Evolutionary conservation across 768 basidiomycete species (phyloP), one percentile per base, ranked within the genome.

Genomic region (Amanita polypyramis): DNA sequence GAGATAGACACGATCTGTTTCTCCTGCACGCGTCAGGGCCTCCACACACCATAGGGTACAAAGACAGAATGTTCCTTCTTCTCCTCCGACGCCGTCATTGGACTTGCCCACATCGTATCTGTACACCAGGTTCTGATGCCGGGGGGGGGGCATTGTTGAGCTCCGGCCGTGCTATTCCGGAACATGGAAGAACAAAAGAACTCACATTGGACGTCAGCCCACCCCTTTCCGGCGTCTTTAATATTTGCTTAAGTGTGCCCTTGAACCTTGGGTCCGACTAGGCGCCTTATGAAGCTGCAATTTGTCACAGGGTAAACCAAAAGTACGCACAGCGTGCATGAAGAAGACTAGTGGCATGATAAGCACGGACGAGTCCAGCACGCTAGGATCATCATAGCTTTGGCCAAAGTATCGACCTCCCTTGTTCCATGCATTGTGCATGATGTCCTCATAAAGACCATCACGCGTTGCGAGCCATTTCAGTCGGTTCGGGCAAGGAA

Each of bases 291-390:
- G 20, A 29, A 30, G 19, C 33, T 29, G 15, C 23, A 45, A 40
- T 1, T 27, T 37, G 33, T 46, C 23, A 23, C 44, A 14, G 42
- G 19, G 23, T 43, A 36, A 23, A 2, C 10, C 23, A 36, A 7
- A 40, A 5, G 32, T 34, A 70, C 80, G 54, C 53, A 85, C 86
- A 15, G 80, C 79, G 34, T 85, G 82, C 60, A 83, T 83, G 70
- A 96, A 95, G 71, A 95, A 96, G 27, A 91, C 86, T 32, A 93
- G 72, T 1, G 93, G 92, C 86, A 91, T 92, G 56, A 94, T 91
- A 38, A 93, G 70, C 43, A 96, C 80, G 11, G 92, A 82, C 11
- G 89, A 85, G 60, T 97, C 95, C 17, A 98, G 62, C 8, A 86
- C 73, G 37, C 83, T 71, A 0, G 71, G 79, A 52, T 90, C 86